Conservation (phyloP, 2,329 filamentous ascomycete genomes). For the Penicillium sp. region DNA sequence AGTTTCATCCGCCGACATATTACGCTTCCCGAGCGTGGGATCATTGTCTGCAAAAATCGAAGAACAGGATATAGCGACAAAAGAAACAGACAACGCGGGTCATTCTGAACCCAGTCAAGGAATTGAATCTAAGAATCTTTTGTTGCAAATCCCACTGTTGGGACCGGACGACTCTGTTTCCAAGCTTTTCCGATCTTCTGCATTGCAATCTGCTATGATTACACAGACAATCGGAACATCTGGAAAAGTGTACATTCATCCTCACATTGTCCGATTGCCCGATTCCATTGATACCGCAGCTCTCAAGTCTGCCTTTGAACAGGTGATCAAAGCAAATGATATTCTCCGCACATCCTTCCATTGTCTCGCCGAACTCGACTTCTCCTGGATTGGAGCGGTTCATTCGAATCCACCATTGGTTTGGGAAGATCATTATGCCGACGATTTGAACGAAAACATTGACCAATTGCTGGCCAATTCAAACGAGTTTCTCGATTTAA, state of each 20-base stretch:
- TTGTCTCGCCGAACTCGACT: conserved; percentile 18
- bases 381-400: conserved; percentile 26
- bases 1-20: conserved; percentile 32
- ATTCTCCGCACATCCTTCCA: conserved; percentile 61
- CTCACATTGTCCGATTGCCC: conserved; percentile 59
- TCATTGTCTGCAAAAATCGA: conserved; percentile 22
- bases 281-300: conserved; percentile 39
- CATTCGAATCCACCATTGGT: conserved; percentile 19
- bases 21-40: conserved; percentile 30
- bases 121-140: conserved; percentile 11
- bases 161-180: conserved; percentile 19
- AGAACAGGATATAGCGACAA: background rate
- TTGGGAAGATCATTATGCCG: conserved; percentile 19
- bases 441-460: conserved; percentile 14
- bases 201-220: conserved; percentile 80
- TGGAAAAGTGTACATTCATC: conserved; percentile 65
- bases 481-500: too few relatives aligned
- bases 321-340: conserved; percentile 50
- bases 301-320: conserved; percentile 56
- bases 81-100: background rate
- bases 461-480: too few relatives aligned
- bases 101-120: too few relatives aligned
- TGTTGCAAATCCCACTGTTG: conserved; percentile 18
- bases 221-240: conserved; percentile 60
- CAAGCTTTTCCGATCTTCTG: conserved; percentile 56